These are phyloP conservation scores for Aureobasidium melanogenum DNA, from an alignment of 2,329 filamentous ascomycete species.

Conservation along the genomic window DNA sequence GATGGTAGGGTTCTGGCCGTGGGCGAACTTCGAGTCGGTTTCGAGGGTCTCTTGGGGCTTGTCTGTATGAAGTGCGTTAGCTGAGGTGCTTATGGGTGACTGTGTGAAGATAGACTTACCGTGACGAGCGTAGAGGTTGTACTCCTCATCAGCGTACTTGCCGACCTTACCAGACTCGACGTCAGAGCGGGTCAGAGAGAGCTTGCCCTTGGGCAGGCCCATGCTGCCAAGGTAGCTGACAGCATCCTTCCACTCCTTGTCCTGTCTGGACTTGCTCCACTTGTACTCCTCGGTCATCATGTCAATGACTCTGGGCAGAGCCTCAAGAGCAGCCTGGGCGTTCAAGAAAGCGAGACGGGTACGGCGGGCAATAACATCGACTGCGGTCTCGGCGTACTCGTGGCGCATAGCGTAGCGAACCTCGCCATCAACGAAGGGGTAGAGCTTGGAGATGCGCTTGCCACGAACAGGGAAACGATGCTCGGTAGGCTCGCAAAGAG, in stretches of 20 bases:
- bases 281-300: slow-evolving; percentile 77
- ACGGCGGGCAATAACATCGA: slow-evolving; percentile 77
- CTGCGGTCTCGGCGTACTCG: slow-evolving; percentile 85
- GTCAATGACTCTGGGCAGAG: slow-evolving; percentile 76
- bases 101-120: slow-evolving; percentile 28
- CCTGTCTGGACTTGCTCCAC: slow-evolving; percentile 66
- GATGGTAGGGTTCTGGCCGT: slow-evolving; percentile 37
- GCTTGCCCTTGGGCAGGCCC: slow-evolving; percentile 51
- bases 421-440: slow-evolving; percentile 89
- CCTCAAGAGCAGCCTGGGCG: slow-evolving; percentile 80
- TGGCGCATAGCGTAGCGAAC: slow-evolving; percentile 78
- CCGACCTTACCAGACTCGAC: slow-evolving; percentile 48
- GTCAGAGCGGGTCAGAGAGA: slow-evolving; percentile 46
- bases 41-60: slow-evolving; percentile 45
- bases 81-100: neutral
- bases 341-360: slow-evolving; percentile 85
- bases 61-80: slow-evolving; percentile 28
- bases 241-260: slow-evolving; percentile 70
- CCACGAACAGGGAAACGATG: slow-evolving; percentile 76
- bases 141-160: slow-evolving; percentile 41
- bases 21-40: slow-evolving; percentile 38
- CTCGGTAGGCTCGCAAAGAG: slow-evolving; percentile 67
- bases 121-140: slow-evolving; percentile 40
- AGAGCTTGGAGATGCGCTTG: slow-evolving; percentile 67
- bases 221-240: slow-evolving; percentile 51